These are phyloP conservation scores for Bidens hawaiensis DNA, from an alignment of 140 eudicot genomes.

Conservation along the genomic window DNA sequence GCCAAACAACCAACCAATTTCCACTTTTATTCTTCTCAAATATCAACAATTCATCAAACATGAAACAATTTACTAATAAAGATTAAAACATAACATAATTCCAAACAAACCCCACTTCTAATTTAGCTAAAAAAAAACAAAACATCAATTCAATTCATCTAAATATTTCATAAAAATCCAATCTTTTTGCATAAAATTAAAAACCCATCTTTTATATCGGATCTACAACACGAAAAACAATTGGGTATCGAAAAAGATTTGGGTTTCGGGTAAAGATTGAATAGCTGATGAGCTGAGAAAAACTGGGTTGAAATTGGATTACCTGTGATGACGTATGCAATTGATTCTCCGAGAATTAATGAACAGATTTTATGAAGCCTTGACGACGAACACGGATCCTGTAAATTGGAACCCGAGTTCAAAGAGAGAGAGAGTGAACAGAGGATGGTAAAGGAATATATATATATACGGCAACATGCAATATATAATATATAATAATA, in stretches of 20 bases:
- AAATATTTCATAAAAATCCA: not conserved
- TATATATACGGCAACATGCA: conserved; percentile 17
- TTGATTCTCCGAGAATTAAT: conserved; percentile 9
- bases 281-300: not conserved
- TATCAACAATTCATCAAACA: too few relatives aligned
- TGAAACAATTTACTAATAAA: not conserved
- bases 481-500: conserved; percentile 2
- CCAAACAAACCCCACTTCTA: conserved; percentile 19
- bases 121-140: conserved; percentile 8
- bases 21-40: conserved; percentile 8
- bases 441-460: not conserved
- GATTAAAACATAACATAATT: not conserved
- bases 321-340: not conserved
- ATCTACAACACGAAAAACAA: conserved; percentile 16
- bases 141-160: not conserved
- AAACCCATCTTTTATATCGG: not conserved
- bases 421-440: not conserved
- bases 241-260: conserved; percentile 7
- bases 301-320: conserved; percentile 9
- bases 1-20: conserved; percentile 18
- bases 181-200: conserved; percentile 5
- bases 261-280: not conserved
- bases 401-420: conserved; percentile 4
- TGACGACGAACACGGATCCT: conserved; percentile 20
- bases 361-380: conserved; percentile 16